Conservation (phyloP, 305 asterid genomes). For the Fraxinus sp. region DNA sequence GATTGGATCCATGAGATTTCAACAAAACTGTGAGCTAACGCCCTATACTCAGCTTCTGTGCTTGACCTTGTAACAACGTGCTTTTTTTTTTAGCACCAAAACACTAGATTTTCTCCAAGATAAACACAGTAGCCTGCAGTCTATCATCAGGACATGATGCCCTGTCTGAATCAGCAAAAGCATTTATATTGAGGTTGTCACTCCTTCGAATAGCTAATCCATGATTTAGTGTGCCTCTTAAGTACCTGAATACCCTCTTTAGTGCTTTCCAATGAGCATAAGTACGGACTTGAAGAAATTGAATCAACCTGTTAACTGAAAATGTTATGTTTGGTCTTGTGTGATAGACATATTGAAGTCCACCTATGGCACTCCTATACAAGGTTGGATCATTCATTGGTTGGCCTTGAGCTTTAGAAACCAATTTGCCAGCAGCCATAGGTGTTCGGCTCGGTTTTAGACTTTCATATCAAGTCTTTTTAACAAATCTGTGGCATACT, state of each 20-base stretch:
- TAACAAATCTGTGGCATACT: not conserved
- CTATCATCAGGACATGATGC: not conserved
- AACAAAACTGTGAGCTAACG: not conserved
- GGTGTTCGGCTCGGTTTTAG: not conserved
- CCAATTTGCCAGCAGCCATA: not conserved
- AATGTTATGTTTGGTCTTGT: not conserved
- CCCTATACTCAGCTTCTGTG: not conserved
- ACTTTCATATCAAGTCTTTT: not conserved
- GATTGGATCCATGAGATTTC: not conserved
- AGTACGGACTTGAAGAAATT: not conserved
- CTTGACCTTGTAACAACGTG: not conserved
- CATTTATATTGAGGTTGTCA: not conserved
- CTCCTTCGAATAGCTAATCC: not conserved
- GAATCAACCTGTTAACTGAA: not conserved
- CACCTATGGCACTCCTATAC: not conserved
- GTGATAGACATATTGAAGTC: not conserved
- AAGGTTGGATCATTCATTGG: not conserved
- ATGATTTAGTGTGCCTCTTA: not conserved
- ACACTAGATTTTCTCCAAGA: not conserved
- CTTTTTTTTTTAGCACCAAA: not conserved
- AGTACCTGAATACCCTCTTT: not conserved
- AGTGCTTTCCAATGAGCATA: not conserved
- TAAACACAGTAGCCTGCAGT: not conserved
- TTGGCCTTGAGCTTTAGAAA: not conserved
- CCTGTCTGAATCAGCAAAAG: not conserved